Percentiles rank a stretch among this genome's conserved stretches.
Conservation (phyloP, 371 early-diverging fungal genomes). For the Blakeslea trispora region DNA sequence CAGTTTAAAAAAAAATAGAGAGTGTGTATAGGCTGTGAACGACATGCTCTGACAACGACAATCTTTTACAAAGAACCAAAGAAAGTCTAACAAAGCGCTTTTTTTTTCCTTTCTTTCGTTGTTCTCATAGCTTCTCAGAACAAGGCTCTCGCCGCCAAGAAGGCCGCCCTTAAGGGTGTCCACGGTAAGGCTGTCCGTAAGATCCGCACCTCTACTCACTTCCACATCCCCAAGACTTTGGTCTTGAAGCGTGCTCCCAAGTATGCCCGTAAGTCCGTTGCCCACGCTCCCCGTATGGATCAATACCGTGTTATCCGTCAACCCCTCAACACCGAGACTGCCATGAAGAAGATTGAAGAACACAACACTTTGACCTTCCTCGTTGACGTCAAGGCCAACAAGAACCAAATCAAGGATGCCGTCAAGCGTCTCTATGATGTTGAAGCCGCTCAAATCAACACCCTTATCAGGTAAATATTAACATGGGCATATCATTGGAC, state of each 20-base stretch:
- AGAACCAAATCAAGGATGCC: conserved; percentile 96
- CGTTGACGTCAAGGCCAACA: conserved; percentile 94
- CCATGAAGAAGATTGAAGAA: conserved; percentile 98
- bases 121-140: conserved; percentile 23
- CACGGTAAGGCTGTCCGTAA: conserved; percentile 75
- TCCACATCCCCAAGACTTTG: conserved; percentile 94
- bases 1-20: not conserved
- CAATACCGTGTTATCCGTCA: conserved; percentile 87
- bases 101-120: not conserved
- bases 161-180: conserved; percentile 90
- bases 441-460: conserved; percentile 93
- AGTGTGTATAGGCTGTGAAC: not conserved
- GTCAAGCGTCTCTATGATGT: conserved; percentile 95
- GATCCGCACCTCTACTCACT: conserved; percentile 86
- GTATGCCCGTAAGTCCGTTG: conserved; percentile 87
- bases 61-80: not conserved
- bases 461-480: conserved; percentile 86
- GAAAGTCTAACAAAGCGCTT: not conserved
- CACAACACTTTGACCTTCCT: conserved; percentile 98
- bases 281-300: conserved; percentile 73
- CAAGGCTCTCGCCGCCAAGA: conserved; percentile 72
- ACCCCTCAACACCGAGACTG: conserved; percentile 96
- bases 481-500: too few species aligned
- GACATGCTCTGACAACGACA: not conserved
- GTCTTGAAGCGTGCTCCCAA: conserved; percentile 81